These are phyloP conservation scores for Cruciata laevipes DNA, from an alignment of 257 asterid genomes.

Conservation along the genomic window DNA sequence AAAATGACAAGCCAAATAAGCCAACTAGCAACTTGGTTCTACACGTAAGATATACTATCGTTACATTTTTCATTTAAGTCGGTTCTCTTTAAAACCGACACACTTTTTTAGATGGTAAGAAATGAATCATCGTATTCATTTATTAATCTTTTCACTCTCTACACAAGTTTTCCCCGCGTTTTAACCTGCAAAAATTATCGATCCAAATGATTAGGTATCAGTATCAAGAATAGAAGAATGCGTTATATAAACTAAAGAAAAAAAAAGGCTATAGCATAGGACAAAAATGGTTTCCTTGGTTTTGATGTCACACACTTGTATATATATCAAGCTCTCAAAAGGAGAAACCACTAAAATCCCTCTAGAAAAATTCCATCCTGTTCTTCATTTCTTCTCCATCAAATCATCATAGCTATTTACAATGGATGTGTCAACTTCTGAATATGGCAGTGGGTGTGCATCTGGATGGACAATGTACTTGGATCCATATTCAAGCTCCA, in stretches of 20 bases:
- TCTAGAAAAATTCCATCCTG: not conserved
- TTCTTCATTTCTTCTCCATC: slow-evolving; percentile 12
- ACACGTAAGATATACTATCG: slow-evolving; percentile 9
- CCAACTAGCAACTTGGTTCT: slow-evolving; percentile 83
- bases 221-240: not conserved
- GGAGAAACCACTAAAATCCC: slow-evolving; percentile 11
- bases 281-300: slow-evolving; percentile 45
- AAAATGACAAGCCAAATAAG: slow-evolving; percentile 52
- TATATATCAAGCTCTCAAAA: slow-evolving; percentile 27
- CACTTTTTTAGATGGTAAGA: not conserved
- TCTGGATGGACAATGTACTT: slow-evolving; percentile 93
- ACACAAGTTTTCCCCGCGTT: too few species aligned
- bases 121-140: not conserved
- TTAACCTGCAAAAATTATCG: not conserved
- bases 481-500: slow-evolving; percentile 52
- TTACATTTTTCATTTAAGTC: not conserved
- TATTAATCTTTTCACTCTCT: not conserved
- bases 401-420: not conserved
- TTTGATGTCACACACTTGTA: slow-evolving; percentile 24
- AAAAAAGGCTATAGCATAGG: slow-evolving; percentile 33
- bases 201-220: not conserved
- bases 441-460: slow-evolving; percentile 73
- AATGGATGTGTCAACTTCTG: slow-evolving; percentile 65
- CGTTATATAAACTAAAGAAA: slow-evolving; percentile 21
- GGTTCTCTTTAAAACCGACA: not conserved